These are phyloP conservation scores for Delonix regia DNA, from an alignment of 306 rosid species.

Conservation along the genomic window DNA sequence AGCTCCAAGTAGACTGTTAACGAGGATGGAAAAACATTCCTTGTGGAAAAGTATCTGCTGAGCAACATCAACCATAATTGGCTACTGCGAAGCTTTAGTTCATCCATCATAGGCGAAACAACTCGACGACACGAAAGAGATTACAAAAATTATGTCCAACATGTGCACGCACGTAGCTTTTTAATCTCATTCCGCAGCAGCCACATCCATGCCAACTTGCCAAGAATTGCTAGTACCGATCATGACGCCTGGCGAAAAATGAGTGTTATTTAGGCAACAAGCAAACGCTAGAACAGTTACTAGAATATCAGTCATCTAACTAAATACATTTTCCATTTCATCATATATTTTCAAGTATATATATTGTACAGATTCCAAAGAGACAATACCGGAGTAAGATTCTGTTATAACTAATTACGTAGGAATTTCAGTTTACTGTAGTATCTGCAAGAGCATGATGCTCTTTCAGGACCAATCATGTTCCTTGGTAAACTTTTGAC, in stretches of 20 bases:
- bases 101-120: conserved; percentile 47
- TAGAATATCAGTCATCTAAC: too few species aligned
- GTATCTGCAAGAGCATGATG: too few species aligned
- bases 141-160: conserved; percentile 50
- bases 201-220: conserved; percentile 34
- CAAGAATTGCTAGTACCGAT: conserved; percentile 72
- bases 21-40: conserved; percentile 22
- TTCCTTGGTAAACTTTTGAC: too few species aligned
- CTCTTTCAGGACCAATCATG: too few species aligned
- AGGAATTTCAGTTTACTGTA: too few species aligned
- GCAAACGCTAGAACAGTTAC: not conserved
- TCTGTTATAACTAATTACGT: too few species aligned
- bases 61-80: conserved; percentile 53
- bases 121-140: conserved; percentile 49
- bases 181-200: conserved; percentile 36
- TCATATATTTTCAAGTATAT: too few species aligned
- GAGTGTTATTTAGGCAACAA: not conserved
- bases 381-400: too few species aligned
- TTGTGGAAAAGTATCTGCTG: conserved; percentile 12
- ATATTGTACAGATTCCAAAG: too few species aligned
- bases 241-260: conserved; percentile 69
- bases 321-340: too few species aligned
- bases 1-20: conserved; percentile 36
- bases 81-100: conserved; percentile 59
- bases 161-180: conserved; percentile 50